Conservation (phyloP, 2,329 filamentous ascomycete genomes). For the Periconia sp. region DNA sequence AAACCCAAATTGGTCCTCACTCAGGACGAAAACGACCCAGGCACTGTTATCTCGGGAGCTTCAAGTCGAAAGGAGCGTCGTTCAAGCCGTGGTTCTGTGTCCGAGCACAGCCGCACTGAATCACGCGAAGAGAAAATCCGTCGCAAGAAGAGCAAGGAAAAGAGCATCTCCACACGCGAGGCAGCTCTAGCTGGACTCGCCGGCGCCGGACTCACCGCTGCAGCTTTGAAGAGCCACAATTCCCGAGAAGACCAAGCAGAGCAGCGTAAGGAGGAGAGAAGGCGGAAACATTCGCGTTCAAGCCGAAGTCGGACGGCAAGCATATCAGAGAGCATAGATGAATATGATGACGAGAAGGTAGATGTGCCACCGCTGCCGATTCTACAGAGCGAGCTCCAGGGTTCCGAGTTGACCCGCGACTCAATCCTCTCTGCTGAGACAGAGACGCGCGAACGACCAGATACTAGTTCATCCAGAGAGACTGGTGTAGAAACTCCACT, state of each 20-base stretch:
- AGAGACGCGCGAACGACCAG: slow-evolving; percentile 60
- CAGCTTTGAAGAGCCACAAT: slow-evolving; percentile 65
- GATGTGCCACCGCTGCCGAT: slow-evolving; percentile 76
- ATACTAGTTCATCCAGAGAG: slow-evolving; percentile 64
- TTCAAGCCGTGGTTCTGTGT: slow-evolving; percentile 55
- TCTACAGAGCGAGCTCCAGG: slow-evolving; percentile 79
- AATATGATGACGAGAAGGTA: slow-evolving; percentile 47
- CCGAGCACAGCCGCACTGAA: slow-evolving; percentile 46
- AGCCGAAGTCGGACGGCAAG: slow-evolving; percentile 56
- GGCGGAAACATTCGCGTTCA: slow-evolving; percentile 46
- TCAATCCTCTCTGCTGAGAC: slow-evolving; percentile 84
- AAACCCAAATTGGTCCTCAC: slow-evolving; percentile 65
- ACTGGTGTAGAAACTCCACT: slow-evolving; percentile 54
- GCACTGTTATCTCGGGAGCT: slow-evolving; percentile 58
- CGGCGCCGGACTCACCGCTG: slow-evolving; percentile 61
- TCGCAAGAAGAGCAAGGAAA: slow-evolving; percentile 54
- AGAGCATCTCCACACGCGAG: slow-evolving; percentile 51
- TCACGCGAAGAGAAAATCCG: slow-evolving; percentile 52
- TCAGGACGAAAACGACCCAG: slow-evolving; percentile 60
- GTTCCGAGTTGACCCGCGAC: slow-evolving; percentile 83
- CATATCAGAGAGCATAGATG: slow-evolving; percentile 56
- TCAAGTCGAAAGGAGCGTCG: slow-evolving; percentile 57
- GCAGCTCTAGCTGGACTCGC: slow-evolving; percentile 56
- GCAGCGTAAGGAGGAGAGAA: slow-evolving; percentile 44
- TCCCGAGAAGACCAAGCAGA: slow-evolving; percentile 56